phyloP scores from a whole-genome alignment of 176 grass and related monocot species.

The Hordeum marinum region DNA sequence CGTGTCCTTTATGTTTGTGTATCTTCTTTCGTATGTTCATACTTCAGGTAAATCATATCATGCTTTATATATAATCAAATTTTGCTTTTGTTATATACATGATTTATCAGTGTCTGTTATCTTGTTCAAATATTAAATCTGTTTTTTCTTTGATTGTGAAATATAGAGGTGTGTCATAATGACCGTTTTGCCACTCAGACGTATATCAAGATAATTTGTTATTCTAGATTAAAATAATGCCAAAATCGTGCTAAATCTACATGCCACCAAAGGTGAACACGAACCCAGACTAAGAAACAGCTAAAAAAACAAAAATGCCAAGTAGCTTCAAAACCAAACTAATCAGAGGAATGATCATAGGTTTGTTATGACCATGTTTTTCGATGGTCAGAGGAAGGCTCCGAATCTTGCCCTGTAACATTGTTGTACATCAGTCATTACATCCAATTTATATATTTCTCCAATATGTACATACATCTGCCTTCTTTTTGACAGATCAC shows the following conservation, averaged over 20 bases:
- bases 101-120: background rate
- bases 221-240: background rate
- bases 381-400: background rate
- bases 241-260: background rate
- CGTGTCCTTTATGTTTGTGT: constrained; percentile 69
- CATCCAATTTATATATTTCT: background rate
- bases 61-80: constrained; percentile 1
- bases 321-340: background rate
- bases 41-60: constrained; percentile 66
- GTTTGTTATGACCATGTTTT: background rate
- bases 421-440: background rate
- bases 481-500: constrained; percentile 10
- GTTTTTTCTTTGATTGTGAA: background rate
- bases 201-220: background rate
- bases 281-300: background rate
- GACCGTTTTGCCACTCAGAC: too few species aligned
- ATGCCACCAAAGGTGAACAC: background rate
- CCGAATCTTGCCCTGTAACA: background rate
- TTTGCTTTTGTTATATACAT: background rate
- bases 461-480: constrained; percentile 26
- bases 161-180: background rate
- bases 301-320: background rate
- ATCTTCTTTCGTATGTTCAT: constrained; percentile 95
- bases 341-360: background rate
- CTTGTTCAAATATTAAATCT: background rate